Evolutionary conservation across 129 eudicot genomes (phyloP).

Genomic region (Pseudognaphalium luteoalbum): DNA sequence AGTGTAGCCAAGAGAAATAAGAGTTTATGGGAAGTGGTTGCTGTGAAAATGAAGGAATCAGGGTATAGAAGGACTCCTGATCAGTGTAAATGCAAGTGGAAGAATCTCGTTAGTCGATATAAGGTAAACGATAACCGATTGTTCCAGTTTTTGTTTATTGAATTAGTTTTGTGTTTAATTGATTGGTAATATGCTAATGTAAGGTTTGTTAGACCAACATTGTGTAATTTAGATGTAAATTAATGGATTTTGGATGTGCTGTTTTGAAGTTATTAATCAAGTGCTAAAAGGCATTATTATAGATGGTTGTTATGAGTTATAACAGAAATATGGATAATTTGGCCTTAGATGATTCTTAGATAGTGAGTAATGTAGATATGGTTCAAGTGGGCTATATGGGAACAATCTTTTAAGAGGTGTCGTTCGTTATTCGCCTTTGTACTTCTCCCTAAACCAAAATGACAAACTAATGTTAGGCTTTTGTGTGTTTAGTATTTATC

Average conservation of each 20-base stretch:
- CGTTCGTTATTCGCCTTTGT: background rate
- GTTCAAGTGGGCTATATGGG: background rate
- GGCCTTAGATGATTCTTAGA: background rate
- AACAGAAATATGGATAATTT: background rate
- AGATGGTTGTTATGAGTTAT: background rate
- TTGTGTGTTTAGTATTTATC: background rate
- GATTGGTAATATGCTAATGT: background rate
- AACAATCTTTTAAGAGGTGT: background rate
- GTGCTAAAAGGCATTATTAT: background rate
- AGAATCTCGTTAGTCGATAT: conserved; percentile 55
- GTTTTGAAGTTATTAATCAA: background rate
- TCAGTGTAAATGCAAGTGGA: conserved; percentile 88
- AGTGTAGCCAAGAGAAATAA: conserved; percentile 47
- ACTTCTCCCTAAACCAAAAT: background rate
- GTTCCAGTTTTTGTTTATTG: background rate
- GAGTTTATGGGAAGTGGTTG: conserved; percentile 67
- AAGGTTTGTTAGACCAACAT: background rate
- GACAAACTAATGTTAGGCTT: background rate
- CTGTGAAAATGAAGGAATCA: conserved; percentile 55
- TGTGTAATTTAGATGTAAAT: background rate
- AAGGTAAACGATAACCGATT: conserved; percentile 39
- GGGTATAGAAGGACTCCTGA: conserved; percentile 65
- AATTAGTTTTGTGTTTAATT: background rate
- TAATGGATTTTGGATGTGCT: background rate
- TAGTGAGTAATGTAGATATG: background rate